Evolutionary conservation across 495 filamentous ascomycete genomes (phyloP).

Genomic region (Hyaloscypha finlandica): DNA sequence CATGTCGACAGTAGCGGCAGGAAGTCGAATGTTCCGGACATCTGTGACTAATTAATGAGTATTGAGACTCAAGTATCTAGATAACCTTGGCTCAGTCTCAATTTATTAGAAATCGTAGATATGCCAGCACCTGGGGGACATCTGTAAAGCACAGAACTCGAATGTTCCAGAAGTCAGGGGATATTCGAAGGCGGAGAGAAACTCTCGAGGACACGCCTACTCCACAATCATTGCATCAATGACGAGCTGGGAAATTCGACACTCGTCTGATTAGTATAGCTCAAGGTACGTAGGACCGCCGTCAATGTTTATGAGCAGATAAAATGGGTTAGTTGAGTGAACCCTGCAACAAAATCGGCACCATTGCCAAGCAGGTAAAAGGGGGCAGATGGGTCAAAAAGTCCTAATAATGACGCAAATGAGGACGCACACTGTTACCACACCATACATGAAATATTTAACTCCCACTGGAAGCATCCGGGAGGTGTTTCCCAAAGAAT

Average conservation of each 20-base stretch:
- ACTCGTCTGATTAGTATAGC: conserved; percentile 56
- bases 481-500: conserved; percentile 49
- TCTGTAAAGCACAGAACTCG: no score
- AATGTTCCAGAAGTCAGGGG: no score
- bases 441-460: conserved; percentile 58
- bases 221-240: conserved; percentile 48
- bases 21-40: conserved; percentile 50
- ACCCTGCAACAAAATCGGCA: neutral
- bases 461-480: conserved; percentile 31
- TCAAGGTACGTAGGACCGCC: conserved; percentile 43
- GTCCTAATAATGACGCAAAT: neutral
- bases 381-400: conserved; percentile 12
- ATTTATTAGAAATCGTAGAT: no score
- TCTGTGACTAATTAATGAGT: conserved; percentile 51
- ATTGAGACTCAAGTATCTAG: conserved; percentile 36
- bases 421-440: conserved; percentile 53
- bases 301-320: conserved; percentile 48
- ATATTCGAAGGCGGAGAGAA: no score
- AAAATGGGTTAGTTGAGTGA: neutral
- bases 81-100: neutral
- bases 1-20: conserved; percentile 47
- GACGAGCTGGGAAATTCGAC: conserved; percentile 59
- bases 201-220: no score
- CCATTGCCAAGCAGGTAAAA: no score
- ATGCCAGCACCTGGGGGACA: no score